These are phyloP conservation scores for Kuraishia borneana DNA, from an alignment of 805 yeast genomes.

Conservation along the genomic window DNA sequence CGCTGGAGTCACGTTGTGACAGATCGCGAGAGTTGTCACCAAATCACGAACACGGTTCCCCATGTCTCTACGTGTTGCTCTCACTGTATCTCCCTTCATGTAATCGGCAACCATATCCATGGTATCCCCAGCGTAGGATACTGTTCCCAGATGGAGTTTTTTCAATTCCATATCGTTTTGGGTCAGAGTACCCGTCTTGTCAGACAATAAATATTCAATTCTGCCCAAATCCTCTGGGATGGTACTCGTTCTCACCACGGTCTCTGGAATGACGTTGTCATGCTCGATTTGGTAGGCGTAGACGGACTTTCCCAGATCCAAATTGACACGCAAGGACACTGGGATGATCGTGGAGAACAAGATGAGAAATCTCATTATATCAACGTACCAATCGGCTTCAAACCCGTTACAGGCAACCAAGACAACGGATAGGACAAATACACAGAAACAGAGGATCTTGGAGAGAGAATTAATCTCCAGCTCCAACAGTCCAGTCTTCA, in stretches of 20 bases:
- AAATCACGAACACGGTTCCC: slow-evolving; percentile 71
- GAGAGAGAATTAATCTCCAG: slow-evolving; percentile 82
- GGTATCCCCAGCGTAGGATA: slow-evolving; percentile 85
- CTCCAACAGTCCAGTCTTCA: slow-evolving; percentile 83
- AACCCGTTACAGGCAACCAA: slow-evolving; percentile 79
- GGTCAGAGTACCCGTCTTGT: slow-evolving; percentile 95
- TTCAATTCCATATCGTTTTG: slow-evolving; percentile 97
- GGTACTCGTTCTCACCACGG: slow-evolving; percentile 93
- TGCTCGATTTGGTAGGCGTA: slow-evolving; percentile 93
- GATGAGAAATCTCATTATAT: slow-evolving; percentile 82
- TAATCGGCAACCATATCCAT: slow-evolving; percentile 79
- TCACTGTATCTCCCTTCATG: slow-evolving; percentile 23
- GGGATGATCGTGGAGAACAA: slow-evolving; percentile 94
- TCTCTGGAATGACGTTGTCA: slow-evolving; percentile 68
- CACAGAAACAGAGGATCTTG: slow-evolving; percentile 80
- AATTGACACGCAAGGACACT: slow-evolving; percentile 85
- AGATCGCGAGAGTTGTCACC: slow-evolving; percentile 74
- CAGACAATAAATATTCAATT: slow-evolving; percentile 83
- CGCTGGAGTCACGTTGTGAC: slow-evolving; percentile 96
- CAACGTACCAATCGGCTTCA: slow-evolving; percentile 70
- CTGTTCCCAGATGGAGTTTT: slow-evolving; percentile 85
- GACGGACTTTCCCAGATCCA: slow-evolving; percentile 92
- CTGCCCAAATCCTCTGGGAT: slow-evolving; percentile 97
- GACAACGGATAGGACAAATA: slow-evolving; percentile 62
- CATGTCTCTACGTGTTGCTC: slow-evolving; percentile 49